Base-by-base conservation (phyloP, 2,329 filamentous ascomycete species). In the Hypomyces rosellus region DNA sequence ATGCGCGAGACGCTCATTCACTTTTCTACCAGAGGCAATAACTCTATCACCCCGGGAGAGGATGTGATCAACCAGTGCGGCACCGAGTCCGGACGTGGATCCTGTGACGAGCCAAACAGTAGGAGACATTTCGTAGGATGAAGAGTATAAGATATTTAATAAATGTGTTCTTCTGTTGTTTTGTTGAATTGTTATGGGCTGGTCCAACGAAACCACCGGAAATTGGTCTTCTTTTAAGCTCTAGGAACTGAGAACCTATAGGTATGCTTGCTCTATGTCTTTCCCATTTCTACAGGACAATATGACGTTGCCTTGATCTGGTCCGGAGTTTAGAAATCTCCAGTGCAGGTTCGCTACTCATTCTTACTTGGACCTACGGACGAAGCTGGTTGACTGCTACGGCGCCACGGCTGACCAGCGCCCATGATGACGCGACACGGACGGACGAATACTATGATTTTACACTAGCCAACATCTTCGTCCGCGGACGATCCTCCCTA, bases 71-170 rank as follows among this genome's bases (percentile, higher is more conserved):
- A 64, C 51, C 16, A 65, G 47, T 4, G 58, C 56, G 3, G 57
- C 57, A 0, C 66, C 66, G 46, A 69, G 61, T 5, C 66, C 66
- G 1, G 64, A 62, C 25, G 66, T 64, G 11, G 61, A 57, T 15
- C 64, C 66, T 16, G 65, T 69, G 14, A 68, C 54, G 22, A 69
- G 61, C 62, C 62, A 68, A 6, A 67, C 52, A 9, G 62, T 59
- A 12, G 58, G 58, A 2, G 61, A 39, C 64, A 67, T 65, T 46
- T 47, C 54, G 6, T 16, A 18, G 5, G n/a, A 9, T 45, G 13
- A n/a, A 34, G 16, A n/a, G 18, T n/a, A 9, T 30, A 18, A 13
- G 6, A 13, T 16, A 6, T n/a, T 34, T 16, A 4, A 36, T 36
- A 20, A 20, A 5, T 20, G 20, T 20, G 3, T 20, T 20, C 20